Conservation (phyloP, 805 yeast genomes). For the Metschnikowia orientalis region DNA sequence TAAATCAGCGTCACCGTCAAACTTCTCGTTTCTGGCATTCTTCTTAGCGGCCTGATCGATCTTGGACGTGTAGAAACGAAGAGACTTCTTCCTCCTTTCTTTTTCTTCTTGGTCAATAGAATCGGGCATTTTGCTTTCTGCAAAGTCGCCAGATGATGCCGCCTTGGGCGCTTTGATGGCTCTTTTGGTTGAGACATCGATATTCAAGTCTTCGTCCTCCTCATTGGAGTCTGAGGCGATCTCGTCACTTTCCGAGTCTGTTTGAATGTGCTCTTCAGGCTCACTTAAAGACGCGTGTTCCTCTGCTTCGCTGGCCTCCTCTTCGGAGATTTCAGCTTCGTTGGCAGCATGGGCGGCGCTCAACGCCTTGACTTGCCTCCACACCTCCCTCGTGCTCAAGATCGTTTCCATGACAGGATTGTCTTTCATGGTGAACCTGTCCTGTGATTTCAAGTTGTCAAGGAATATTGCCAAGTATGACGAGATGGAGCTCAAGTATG, state of each 20-base stretch:
- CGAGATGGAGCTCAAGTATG: conserved; percentile 74
- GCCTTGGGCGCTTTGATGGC: conserved; percentile 33
- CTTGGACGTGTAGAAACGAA: conserved; percentile 94
- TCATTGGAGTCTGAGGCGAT: conserved; percentile 10
- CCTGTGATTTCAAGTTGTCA: conserved; percentile 50
- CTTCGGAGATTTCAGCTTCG: conserved; percentile 2
- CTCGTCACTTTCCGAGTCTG: conserved; percentile 19
- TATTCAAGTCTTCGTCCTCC: conserved; percentile 40
- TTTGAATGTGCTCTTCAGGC: conserved; percentile 15
- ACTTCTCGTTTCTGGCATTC: conserved; percentile 44
- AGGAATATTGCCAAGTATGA: conserved; percentile 75
- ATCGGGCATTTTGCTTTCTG: conserved; percentile 63
- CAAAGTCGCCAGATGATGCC: conserved; percentile 44
- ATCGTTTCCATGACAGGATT: conserved; percentile 88
- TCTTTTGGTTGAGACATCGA: conserved; percentile 46
- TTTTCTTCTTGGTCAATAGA: conserved; percentile 87
- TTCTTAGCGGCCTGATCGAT: conserved; percentile 80
- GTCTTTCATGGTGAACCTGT: conserved; percentile 66
- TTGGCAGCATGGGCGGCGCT: background rate
- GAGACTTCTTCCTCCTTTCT: conserved; percentile 67
- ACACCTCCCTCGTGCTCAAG: conserved; percentile 74
- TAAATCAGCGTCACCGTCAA: conserved; percentile 81
- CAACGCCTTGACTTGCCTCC: conserved; percentile 72
- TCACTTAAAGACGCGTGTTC: conserved; percentile 3
- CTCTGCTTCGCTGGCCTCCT: background rate